Conservation (phyloP, 306 rosid genomes). For the Rosa chinensis region DNA sequence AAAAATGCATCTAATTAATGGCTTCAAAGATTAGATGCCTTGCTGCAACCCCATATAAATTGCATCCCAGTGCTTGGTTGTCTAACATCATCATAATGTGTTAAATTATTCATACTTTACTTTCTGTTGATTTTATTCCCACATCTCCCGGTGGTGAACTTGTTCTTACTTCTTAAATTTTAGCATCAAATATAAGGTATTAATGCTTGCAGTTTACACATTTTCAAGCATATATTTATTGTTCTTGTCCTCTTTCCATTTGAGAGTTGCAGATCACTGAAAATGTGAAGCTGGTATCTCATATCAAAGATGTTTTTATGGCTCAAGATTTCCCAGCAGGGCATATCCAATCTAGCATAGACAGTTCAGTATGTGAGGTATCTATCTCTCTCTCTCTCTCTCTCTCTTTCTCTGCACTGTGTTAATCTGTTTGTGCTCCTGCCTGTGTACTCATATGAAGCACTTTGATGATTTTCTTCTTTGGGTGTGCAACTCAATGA, state of each 20-base stretch:
- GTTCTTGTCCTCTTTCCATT: conserved; percentile 18
- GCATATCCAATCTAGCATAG: conserved; percentile 36
- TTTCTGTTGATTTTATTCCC: background rate
- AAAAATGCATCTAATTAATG: background rate
- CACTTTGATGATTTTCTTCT: conserved; percentile 12
- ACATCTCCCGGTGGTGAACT: background rate
- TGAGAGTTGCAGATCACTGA: conserved; percentile 65
- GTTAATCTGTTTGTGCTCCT: conserved; percentile 1
- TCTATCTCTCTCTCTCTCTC: conserved; percentile 33
- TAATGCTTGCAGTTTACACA: conserved; percentile 15
- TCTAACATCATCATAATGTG: background rate
- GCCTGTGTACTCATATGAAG: background rate
- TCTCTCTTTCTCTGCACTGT: conserved; percentile 16
- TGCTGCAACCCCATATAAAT: background rate
- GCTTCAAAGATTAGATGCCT: background rate
- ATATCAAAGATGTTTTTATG: conserved; percentile 60
- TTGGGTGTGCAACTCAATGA: background rate
- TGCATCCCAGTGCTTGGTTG: background rate
- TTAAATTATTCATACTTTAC: background rate
- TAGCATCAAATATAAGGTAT: background rate
- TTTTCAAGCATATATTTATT: conserved; percentile 24
- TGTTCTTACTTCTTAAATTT: background rate
- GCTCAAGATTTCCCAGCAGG: conserved; percentile 51
- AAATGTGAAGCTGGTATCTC: conserved; percentile 60
- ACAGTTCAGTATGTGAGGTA: conserved; percentile 58